phyloP scores from a whole-genome alignment of 148 eudicot genomes.

The Polygonum maritimum region DNA sequence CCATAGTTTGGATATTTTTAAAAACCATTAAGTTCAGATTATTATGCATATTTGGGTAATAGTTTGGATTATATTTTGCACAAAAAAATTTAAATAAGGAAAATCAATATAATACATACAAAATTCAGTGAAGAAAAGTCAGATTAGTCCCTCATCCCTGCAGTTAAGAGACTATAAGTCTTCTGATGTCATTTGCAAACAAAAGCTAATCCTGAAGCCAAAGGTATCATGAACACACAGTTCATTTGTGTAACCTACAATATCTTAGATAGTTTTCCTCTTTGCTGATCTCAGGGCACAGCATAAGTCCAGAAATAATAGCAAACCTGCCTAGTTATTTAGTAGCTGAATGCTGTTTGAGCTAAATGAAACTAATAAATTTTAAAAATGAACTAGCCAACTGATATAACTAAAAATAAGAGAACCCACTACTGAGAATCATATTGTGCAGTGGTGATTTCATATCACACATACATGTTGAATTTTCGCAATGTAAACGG shows the following conservation, averaged over 20 bases:
- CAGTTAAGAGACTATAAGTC: neutral
- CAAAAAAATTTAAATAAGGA: neutral
- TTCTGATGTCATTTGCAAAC: neutral
- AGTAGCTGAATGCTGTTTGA: neutral
- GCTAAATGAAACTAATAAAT: neutral
- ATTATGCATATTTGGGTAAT: neutral
- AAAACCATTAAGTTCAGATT: neutral
- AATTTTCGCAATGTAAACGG: neutral
- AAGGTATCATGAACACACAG: neutral
- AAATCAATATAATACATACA: neutral
- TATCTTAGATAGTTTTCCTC: neutral
- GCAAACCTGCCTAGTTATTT: neutral
- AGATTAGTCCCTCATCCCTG: neutral
- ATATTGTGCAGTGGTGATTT: neutral
- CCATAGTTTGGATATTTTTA: neutral
- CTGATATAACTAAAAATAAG: neutral
- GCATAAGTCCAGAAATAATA: neutral
- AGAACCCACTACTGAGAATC: neutral
- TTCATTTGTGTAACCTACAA: neutral
- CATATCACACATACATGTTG: neutral
- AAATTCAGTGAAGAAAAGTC: neutral
- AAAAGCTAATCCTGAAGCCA: neutral
- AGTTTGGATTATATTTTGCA: neutral
- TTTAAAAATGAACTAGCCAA: neutral
- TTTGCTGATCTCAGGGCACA: neutral